Evolutionary conservation across 495 filamentous ascomycete genomes (phyloP).

Genomic region (Annulohypoxylon stygium): DNA sequence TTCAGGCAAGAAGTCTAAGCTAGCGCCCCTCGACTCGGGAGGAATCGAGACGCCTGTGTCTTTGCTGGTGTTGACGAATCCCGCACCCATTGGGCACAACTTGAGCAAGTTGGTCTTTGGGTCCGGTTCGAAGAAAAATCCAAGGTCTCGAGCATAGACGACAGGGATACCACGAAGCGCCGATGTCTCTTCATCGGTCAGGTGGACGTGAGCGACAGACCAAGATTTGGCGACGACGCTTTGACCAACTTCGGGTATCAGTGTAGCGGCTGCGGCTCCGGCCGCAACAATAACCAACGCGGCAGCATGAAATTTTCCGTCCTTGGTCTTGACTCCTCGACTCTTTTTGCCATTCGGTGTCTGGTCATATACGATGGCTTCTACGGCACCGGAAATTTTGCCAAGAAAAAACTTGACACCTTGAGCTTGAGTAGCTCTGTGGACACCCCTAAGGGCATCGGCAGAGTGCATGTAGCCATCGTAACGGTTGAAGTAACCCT

Average conservation of each 20-base stretch:
- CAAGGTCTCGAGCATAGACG: conserved; percentile 65
- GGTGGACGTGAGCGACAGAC: conserved; percentile 66
- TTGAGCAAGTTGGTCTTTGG: conserved; percentile 64
- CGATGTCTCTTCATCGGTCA: conserved; percentile 62
- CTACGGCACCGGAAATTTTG: conserved; percentile 12
- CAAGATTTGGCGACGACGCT: conserved; percentile 63
- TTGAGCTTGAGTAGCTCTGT: conserved; percentile 30
- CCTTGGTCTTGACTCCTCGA: conserved; percentile 7
- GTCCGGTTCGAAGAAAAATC: conserved; percentile 69
- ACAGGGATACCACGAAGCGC: conserved; percentile 64
- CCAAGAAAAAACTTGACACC: conserved; percentile 46
- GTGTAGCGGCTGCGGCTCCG: conserved; percentile 10
- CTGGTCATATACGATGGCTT: conserved; percentile 16
- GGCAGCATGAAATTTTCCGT: conserved; percentile 17
- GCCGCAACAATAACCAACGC: conserved; percentile 22
- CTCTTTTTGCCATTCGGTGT: conserved; percentile 10
- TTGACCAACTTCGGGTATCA: conserved; percentile 43
- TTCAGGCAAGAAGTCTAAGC: conserved; percentile 58
- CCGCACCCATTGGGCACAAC: conserved; percentile 66
- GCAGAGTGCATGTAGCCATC: conserved; percentile 66
- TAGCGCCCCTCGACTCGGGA: conserved; percentile 44
- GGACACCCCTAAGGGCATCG: conserved; percentile 53
- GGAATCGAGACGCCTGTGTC: conserved; percentile 20
- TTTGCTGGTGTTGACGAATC: conserved; percentile 61
- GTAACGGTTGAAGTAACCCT: conserved; percentile 66